Evolutionary conservation across 1,284 basidiomycete genomes (phyloP).

Genomic region (Pulveroboletus sp.): DNA sequence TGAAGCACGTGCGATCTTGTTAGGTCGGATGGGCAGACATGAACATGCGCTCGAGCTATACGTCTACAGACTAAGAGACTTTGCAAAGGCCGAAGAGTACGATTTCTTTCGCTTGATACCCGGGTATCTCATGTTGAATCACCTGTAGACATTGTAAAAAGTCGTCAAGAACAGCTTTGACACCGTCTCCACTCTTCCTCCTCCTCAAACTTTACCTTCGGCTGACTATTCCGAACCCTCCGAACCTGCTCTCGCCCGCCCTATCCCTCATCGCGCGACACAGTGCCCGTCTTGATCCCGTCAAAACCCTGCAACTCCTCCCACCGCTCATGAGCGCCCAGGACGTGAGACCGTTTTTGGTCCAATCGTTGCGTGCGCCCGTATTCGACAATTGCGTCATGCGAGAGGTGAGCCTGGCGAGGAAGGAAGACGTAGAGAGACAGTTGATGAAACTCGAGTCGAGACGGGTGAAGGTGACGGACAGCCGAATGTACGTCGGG

Average conservation of each 20-base stretch:
- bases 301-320: constrained; percentile 79
- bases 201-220: constrained; percentile 87
- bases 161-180: constrained; percentile 59
- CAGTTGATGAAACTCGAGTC: constrained; percentile 74
- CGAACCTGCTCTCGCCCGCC: constrained; percentile 71
- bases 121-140: constrained; percentile 1
- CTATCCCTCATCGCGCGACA: constrained; percentile 83
- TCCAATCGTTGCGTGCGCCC: constrained; percentile 66
- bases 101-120: constrained; percentile 18
- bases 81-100: constrained; percentile 83
- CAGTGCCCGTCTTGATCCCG: constrained; percentile 75
- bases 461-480: constrained; percentile 85
- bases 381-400: constrained; percentile 69
- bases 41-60: constrained; percentile 92
- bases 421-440: constrained; percentile 71
- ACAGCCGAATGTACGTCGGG: constrained; percentile 77
- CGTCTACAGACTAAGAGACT: constrained; percentile 82
- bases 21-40: constrained; percentile 88
- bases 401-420: constrained; percentile 62
- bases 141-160: constrained; percentile 78
- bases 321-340: constrained; percentile 84
- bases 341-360: constrained; percentile 77
- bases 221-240: constrained; percentile 48
- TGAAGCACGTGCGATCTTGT: constrained; percentile 85
- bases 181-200: constrained; percentile 72